Base-by-base conservation (phyloP, 768 basidiomycete genomes). In the Suillus ampliporus region DNA sequence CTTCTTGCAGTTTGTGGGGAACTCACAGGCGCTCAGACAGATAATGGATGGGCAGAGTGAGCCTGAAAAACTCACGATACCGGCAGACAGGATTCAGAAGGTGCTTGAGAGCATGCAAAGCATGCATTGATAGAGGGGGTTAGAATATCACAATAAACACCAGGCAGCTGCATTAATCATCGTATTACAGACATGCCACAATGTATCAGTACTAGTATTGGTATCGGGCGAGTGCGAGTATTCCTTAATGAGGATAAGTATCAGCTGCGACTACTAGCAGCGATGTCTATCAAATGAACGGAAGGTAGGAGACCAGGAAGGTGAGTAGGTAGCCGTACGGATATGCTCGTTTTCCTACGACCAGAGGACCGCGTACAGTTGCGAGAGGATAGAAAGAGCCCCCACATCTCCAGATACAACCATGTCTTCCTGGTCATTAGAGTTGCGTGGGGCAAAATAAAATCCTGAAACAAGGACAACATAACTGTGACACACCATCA, bases 381-480 rank as follows among this genome's bases (percentile, higher is more conserved):
- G 64, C 23, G 51, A 58, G 37, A 47, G 23, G 21, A 60, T 43
- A 26, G 51, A 47, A 47, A 64, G 19, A 10, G 63, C 60, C 6
- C 17, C 38, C 1, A 65, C 60, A 11, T 60, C 44, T 21, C 61
- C 57, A 21, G 61, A 48, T 38, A 53, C 26, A 34, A 46, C 53
- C 28, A 70, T 40, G 17, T 65, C 71, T 28, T 62, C 66, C 47
- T 61, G 58, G 17, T 74, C 71, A 23, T 65, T 66, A n/a, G 68
- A 65, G 14, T 66, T 58, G 31, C 74, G 73, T 14, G 93, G 92
- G 2, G 94, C 96, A 68, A 88, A 97, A 81, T 90, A 98, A 81
- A 99, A 99, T 23, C 97, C 97, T 35, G 93, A 86, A 40, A 86
- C 76, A 38, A 99, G 87, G 51, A 98, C 96, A 52, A 99, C 81